Conservation (phyloP, 305 asterid species). For the Fraxinus baroniana region DNA sequence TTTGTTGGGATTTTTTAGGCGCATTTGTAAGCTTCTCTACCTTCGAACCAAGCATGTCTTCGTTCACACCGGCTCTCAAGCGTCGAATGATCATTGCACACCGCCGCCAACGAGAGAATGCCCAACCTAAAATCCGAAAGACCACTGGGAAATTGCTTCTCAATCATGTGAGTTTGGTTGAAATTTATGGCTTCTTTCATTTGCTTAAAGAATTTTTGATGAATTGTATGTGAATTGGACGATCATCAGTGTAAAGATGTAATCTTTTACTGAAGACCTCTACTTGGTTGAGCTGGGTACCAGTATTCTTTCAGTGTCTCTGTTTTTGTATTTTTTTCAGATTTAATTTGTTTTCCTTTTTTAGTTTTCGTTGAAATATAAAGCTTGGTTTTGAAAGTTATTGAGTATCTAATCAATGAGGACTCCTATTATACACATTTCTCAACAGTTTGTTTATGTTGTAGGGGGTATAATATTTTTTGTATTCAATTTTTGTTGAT, state of each 20-base stretch:
- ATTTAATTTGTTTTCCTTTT: not conserved
- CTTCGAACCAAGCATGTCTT: conserved; percentile 93
- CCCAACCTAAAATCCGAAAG: conserved; percentile 90
- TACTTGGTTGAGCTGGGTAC: not conserved
- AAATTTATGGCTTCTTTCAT: not conserved
- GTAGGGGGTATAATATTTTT: not conserved
- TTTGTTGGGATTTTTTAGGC: conserved; percentile 79
- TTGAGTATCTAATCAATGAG: not conserved
- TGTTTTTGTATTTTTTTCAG: not conserved
- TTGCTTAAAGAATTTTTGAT: not conserved
- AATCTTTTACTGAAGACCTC: not conserved
- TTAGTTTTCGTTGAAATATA: not conserved
- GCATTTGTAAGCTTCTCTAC: conserved; percentile 87
- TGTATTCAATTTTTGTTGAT: conserved; percentile 13
- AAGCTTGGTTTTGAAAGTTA: not conserved
- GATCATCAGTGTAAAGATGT: not conserved
- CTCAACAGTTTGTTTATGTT: not conserved
- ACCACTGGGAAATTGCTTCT: conserved; percentile 94
- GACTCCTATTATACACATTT: not conserved
- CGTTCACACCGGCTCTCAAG: conserved; percentile 89
- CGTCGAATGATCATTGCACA: conserved; percentile 91
- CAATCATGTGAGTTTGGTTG: conserved; percentile 59
- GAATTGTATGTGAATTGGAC: not conserved
- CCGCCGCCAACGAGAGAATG: conserved; percentile 94
- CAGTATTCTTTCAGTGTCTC: not conserved